Evolutionary conservation across 192 early-diverging fungal species (phyloP).

Genomic region (Blastocladiella britannica): DNA sequence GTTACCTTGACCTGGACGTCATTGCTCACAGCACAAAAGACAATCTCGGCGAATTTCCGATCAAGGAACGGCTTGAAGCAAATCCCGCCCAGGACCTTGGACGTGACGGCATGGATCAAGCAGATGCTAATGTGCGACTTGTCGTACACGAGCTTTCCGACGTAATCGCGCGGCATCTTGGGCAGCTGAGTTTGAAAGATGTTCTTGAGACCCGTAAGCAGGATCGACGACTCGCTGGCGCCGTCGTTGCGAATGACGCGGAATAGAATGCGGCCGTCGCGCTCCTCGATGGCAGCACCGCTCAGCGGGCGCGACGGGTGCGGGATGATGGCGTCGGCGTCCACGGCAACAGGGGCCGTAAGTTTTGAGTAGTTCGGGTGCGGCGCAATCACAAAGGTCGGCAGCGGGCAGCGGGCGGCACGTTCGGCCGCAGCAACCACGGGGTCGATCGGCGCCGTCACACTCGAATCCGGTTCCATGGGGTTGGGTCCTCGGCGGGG

Average conservation of each 20-base stretch:
- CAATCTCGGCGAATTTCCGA: constrained; percentile 91
- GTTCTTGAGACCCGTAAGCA: constrained; percentile 83
- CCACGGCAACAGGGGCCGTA: no score
- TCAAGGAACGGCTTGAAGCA: constrained; percentile 77
- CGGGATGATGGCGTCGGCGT: no score
- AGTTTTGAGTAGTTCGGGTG: no score
- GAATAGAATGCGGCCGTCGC: constrained; percentile 41
- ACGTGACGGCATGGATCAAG: constrained; percentile 3
- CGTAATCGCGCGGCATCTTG: constrained; percentile 98
- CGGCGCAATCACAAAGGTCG: no score
- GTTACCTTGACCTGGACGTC: constrained; percentile 75
- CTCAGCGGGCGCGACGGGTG: no score
- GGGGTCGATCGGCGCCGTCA: no score
- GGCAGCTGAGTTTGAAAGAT: constrained; percentile 94
- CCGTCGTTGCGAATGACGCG: constrained; percentile 68
- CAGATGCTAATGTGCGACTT: constrained; percentile 18
- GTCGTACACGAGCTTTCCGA: constrained; percentile 87
- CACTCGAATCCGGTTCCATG: no score
- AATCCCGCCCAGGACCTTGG: constrained; percentile 78
- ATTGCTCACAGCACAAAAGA: constrained; percentile 85
- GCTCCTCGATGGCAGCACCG: no score
- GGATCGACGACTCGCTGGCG: constrained; percentile 53
- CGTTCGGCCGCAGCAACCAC: no score
- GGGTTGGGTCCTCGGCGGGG: no score
- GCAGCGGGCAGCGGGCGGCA: no score